Evolutionary conservation across 257 asterid species (phyloP).

Genomic region (Forsythia viridissima): DNA sequence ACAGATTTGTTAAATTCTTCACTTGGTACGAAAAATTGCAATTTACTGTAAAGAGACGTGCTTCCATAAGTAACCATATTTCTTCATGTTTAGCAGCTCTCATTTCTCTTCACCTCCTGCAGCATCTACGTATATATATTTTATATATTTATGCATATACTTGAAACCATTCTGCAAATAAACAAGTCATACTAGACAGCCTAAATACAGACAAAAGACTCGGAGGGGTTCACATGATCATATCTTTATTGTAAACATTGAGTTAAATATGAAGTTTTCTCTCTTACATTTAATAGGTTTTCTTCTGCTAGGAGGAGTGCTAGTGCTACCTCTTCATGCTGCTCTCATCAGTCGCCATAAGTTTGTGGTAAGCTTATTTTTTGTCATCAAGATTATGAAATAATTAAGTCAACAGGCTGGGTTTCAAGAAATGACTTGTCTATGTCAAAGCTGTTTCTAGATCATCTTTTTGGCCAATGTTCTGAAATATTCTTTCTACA

Average conservation of each 20-base stretch:
- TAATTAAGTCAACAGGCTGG: neutral
- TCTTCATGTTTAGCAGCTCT: neutral
- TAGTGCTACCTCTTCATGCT: slow-evolving; percentile 26
- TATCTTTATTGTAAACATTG: no score
- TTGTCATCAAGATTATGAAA: neutral
- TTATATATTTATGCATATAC: neutral
- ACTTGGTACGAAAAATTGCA: neutral
- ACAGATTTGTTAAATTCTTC: neutral
- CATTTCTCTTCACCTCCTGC: neutral
- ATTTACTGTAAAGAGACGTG: slow-evolving; percentile 23
- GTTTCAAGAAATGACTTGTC: no score
- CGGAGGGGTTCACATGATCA: neutral
- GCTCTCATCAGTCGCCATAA: slow-evolving; percentile 20
- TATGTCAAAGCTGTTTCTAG: no score
- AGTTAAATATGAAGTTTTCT: neutral
- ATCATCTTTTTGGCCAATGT: no score
- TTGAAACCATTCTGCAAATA: no score
- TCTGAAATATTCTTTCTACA: no score
- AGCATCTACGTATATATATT: neutral
- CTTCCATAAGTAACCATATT: neutral
- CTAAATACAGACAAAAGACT: neutral
- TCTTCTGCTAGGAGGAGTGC: slow-evolving; percentile 22
- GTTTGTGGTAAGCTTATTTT: slow-evolving; percentile 29
- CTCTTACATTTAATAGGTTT: slow-evolving; percentile 24
- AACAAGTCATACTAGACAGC: no score